A percentile compares a stretch with the other conserved stretches of the same genome.
These are phyloP conservation scores for Alternaria conjuncta DNA, from an alignment of 2,329 filamentous ascomycete genomes.

Conservation along the genomic window DNA sequence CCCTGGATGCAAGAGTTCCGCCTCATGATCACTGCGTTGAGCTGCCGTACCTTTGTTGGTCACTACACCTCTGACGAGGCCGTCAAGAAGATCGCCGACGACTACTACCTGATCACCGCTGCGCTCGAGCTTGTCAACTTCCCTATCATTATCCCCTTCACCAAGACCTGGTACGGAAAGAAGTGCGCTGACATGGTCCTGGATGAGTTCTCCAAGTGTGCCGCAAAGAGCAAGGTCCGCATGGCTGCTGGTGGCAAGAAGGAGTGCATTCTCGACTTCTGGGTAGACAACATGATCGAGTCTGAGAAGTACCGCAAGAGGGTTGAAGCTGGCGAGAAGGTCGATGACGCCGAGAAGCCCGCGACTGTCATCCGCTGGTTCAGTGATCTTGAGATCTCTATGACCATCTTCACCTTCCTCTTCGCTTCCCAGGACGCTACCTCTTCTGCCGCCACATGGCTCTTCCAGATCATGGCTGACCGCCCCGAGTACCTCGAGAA, in stretches of 20 bases:
- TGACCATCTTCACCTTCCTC: slow-evolving; percentile 94
- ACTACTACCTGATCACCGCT: slow-evolving; percentile 96
- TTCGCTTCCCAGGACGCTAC: slow-evolving; percentile 98
- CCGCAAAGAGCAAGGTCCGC: slow-evolving; percentile 89
- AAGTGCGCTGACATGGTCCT: slow-evolving; percentile 93
- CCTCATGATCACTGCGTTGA: slow-evolving; percentile 92
- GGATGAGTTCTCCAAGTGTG: slow-evolving; percentile 86
- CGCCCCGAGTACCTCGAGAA: slow-evolving; percentile 90
- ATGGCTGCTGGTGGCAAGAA: slow-evolving; percentile 88
- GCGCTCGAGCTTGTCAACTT: slow-evolving; percentile 93
- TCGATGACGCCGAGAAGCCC: slow-evolving; percentile 74
- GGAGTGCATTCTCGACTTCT: slow-evolving; percentile 93
- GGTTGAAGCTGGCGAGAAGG: slow-evolving; percentile 71
- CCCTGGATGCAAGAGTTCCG: slow-evolving; percentile 93
- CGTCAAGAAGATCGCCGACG: slow-evolving; percentile 92
- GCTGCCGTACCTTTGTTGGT: slow-evolving; percentile 95
- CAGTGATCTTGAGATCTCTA: slow-evolving; percentile 86
- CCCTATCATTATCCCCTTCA: slow-evolving; percentile 89
- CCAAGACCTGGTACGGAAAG: slow-evolving; percentile 97
- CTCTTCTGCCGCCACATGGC: slow-evolving; percentile 89
- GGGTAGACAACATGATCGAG: slow-evolving; percentile 81
- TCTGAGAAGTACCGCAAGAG: slow-evolving; percentile 83
- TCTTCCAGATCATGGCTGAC: slow-evolving; percentile 94
- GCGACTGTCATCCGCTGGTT: slow-evolving; percentile 83
- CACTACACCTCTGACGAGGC: slow-evolving; percentile 91